Conservation (phyloP, 176 grass and related monocot species). For the Oryza australiensis region DNA sequence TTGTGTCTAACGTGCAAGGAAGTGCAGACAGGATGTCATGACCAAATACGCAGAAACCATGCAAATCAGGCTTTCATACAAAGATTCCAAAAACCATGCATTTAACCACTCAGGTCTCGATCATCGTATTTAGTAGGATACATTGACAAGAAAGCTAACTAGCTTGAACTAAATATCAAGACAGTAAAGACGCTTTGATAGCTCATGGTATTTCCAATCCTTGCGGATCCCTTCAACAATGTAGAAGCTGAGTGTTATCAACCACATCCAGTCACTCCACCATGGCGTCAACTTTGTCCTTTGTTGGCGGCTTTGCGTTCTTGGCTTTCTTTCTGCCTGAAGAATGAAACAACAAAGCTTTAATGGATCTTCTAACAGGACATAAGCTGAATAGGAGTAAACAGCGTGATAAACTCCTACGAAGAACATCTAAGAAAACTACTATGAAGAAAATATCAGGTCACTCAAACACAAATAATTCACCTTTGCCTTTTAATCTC, state of each 20-base stretch:
- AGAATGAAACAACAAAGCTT: conserved; percentile 7
- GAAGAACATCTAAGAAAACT: neutral
- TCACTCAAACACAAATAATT: neutral
- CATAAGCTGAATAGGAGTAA: neutral
- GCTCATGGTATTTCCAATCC: neutral
- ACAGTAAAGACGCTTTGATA: neutral
- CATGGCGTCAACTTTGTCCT: conserved; percentile 54
- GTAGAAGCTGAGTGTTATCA: neutral
- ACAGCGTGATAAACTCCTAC: neutral
- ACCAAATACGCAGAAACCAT: neutral
- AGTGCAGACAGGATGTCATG: neutral
- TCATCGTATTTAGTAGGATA: neutral
- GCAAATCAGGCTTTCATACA: neutral
- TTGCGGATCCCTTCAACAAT: neutral
- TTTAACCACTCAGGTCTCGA: neutral
- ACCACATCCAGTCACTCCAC: conserved; percentile 44
- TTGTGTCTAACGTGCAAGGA: neutral
- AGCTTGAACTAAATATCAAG: neutral
- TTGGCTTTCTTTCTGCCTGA: conserved; percentile 72
- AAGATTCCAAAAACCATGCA: neutral
- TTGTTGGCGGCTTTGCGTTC: conserved; percentile 23
- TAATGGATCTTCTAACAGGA: neutral
- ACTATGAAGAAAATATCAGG: neutral
- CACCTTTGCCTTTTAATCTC: conserved; percentile 70
- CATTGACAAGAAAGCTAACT: neutral